Evolutionary conservation across 1,284 basidiomycete species (phyloP).

Genomic region (Inonotus hispidus): DNA sequence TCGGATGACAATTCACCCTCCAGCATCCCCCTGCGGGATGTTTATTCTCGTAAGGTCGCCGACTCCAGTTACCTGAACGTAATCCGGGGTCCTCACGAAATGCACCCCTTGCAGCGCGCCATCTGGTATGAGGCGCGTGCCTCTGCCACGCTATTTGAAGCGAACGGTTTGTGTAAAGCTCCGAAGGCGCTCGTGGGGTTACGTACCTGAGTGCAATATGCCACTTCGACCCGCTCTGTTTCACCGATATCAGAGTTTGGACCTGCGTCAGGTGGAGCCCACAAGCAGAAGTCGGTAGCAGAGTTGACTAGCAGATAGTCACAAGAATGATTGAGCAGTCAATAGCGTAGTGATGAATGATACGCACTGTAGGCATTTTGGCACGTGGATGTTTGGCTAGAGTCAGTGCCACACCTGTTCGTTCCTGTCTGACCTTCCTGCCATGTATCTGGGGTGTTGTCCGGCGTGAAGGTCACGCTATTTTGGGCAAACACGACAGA

Average conservation of each 20-base stretch:
- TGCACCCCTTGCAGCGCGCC: slow-evolving; percentile 72
- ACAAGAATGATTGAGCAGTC: neutral
- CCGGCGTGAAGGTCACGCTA: slow-evolving; percentile 41
- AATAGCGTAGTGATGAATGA: neutral
- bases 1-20: slow-evolving; percentile 32
- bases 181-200: slow-evolving; percentile 9
- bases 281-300: slow-evolving; percentile 55
- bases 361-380: slow-evolving; percentile 58
- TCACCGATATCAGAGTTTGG: slow-evolving; percentile 48
- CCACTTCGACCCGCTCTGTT: slow-evolving; percentile 59
- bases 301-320: slow-evolving; percentile 47
- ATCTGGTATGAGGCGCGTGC: slow-evolving; percentile 70
- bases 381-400: slow-evolving; percentile 54
- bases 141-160: slow-evolving; percentile 42
- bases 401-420: slow-evolving; percentile 56
- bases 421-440: slow-evolving; percentile 62
- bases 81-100: slow-evolving; percentile 62
- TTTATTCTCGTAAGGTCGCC: slow-evolving; percentile 67
- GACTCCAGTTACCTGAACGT: slow-evolving; percentile 62
- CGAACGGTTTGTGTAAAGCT: neutral
- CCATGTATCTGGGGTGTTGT: slow-evolving; percentile 42
- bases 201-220: slow-evolving; percentile 60
- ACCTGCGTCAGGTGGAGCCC: slow-evolving; percentile 52
- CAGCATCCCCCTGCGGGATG: slow-evolving; percentile 52
- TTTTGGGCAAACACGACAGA: slow-evolving; percentile 23